A percentile compares a stretch with the other conserved stretches of the same genome.
Conservation (phyloP, 805 yeast species). For the Hemisphaericaspora nanyangensis region DNA sequence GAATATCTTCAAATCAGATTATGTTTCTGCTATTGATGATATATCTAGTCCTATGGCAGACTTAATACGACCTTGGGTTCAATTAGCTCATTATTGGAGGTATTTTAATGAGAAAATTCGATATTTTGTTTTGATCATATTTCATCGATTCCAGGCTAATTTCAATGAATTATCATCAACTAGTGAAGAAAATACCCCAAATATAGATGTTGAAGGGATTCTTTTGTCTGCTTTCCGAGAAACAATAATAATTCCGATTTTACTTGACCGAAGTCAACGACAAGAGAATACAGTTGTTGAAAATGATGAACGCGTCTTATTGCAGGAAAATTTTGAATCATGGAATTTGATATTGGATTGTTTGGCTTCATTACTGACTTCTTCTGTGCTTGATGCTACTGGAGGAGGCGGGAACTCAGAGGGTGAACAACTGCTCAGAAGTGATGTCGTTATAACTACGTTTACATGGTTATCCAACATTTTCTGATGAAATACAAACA, state of each 20-base stretch:
- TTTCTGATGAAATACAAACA: no score
- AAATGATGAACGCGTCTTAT: neutral
- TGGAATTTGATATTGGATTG: constrained; percentile 3
- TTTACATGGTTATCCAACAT: constrained; percentile 19
- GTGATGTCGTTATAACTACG: constrained; percentile 14
- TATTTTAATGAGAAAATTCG: constrained; percentile 26
- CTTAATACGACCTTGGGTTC: constrained; percentile 17
- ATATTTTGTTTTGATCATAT: constrained; percentile 19
- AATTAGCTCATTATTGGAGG: constrained; percentile 20
- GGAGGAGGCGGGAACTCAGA: constrained; percentile 16
- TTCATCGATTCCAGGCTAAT: constrained; percentile 23
- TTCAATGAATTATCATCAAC: constrained; percentile 12
- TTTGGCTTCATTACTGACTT: constrained; percentile 1
- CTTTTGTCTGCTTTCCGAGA: constrained; percentile 27
- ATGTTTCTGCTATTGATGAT: constrained; percentile 1
- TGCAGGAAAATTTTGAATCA: neutral
- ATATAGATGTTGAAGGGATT: constrained; percentile 24
- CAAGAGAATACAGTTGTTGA: neutral
- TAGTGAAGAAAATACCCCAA: neutral
- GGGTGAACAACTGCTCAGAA: constrained; percentile 16
- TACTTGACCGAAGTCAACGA: constrained; percentile 13
- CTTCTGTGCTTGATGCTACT: neutral
- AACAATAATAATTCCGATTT: constrained; percentile 21
- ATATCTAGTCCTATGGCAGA: neutral
- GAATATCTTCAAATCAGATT: constrained; percentile 20